Percentiles rank a stretch among this genome's conserved stretches.
Evolutionary conservation across 2,329 filamentous ascomycete genomes (phyloP).

Genomic region (Endoconidiophora polonica): DNA sequence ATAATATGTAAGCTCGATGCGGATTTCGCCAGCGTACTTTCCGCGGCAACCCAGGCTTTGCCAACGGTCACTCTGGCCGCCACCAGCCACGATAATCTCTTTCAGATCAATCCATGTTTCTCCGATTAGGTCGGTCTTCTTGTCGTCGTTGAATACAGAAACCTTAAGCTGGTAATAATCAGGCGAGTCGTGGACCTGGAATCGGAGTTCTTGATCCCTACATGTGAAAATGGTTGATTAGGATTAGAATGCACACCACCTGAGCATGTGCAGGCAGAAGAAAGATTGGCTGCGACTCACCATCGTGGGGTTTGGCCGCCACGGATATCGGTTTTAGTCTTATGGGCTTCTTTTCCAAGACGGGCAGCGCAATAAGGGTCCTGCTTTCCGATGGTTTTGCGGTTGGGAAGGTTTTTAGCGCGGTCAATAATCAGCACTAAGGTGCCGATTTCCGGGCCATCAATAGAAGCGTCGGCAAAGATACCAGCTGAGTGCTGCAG

Average conservation of each 20-base stretch:
- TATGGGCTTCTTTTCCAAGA: conserved; percentile 91
- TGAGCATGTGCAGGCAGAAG: not conserved
- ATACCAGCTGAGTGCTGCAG: conserved; percentile 72
- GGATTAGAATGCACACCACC: not conserved
- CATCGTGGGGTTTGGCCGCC: conserved; percentile 93
- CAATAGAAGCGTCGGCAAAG: conserved; percentile 82
- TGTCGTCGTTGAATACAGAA: conserved; percentile 95
- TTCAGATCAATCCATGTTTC: conserved; percentile 80
- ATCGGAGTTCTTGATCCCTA: conserved; percentile 96
- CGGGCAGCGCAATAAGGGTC: conserved; percentile 92
- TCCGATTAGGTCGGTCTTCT: conserved; percentile 90
- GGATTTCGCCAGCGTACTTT: conserved; percentile 89
- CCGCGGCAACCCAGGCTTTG: conserved; percentile 73
- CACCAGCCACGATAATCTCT: conserved; percentile 65
- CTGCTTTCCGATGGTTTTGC: conserved; percentile 96
- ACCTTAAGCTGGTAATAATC: conserved; percentile 95
- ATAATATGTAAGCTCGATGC: conserved; percentile 93
- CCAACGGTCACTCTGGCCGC: conserved; percentile 90
- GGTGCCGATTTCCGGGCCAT: conserved; percentile 86
- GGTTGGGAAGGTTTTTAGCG: conserved; percentile 91
- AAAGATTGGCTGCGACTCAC: conserved; percentile 30
- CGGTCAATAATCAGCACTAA: conserved; percentile 83
- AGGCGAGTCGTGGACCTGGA: conserved; percentile 85
- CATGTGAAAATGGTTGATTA: conserved; percentile 12
- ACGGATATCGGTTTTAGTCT: conserved; percentile 83